phyloP scores from a whole-genome alignment of 2,329 filamentous ascomycete genomes.

The Lachnum nothofagi region DNA sequence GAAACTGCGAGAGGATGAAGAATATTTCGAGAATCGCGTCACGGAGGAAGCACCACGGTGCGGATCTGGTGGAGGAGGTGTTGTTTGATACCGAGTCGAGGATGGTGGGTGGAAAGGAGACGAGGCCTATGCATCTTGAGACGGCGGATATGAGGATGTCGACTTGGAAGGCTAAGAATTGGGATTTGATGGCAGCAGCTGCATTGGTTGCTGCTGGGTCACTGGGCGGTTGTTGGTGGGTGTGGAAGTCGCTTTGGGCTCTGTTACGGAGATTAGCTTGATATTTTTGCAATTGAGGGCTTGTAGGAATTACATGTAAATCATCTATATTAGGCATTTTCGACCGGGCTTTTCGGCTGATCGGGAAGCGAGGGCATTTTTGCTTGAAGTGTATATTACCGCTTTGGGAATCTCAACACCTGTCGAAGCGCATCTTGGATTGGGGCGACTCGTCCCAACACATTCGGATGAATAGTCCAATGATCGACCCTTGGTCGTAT shows the following conservation, averaged over 20 bases:
- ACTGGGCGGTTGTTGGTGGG: not conserved
- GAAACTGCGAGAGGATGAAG: not conserved
- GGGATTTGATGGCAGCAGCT: not conserved
- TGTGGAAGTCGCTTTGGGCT: not conserved
- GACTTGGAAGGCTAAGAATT: constrained; percentile 1
- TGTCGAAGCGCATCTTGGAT: too few relatives aligned
- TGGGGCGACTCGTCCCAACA: too few relatives aligned
- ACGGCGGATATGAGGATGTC: constrained; percentile 7
- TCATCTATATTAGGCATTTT: too few relatives aligned
- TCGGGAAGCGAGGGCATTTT: too few relatives aligned
- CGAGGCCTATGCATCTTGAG: constrained; percentile 1
- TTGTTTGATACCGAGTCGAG: constrained; percentile 2
- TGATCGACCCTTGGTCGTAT: too few relatives aligned
- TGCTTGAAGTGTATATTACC: too few relatives aligned
- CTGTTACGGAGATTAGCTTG: too few relatives aligned
- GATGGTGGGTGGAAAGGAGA: not conserved
- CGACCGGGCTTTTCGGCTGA: too few relatives aligned
- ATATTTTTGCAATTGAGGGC: too few relatives aligned
- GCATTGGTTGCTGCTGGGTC: not conserved
- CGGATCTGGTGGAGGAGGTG: constrained; percentile 2
- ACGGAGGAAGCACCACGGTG: not conserved
- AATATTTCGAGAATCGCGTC: not conserved
- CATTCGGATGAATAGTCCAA: too few relatives aligned
- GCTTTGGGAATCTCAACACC: too few relatives aligned
- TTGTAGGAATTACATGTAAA: too few relatives aligned